Base-by-base conservation (phyloP, 2,329 filamentous ascomycete genomes). In the Neofusicoccum umdonicola region DNA sequence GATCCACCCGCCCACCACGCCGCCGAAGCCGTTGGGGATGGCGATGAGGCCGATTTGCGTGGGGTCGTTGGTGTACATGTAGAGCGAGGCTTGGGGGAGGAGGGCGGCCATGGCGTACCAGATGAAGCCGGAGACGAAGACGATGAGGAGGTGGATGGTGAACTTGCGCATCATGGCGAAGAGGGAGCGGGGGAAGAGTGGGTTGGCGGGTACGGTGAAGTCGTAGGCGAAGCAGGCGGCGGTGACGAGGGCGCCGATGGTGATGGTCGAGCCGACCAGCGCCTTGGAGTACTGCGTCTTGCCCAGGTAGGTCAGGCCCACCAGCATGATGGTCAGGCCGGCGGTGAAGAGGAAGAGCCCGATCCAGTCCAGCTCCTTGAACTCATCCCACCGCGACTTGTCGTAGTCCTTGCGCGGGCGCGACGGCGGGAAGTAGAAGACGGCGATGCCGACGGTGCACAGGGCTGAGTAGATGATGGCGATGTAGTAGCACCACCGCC, bases 341-440 rank as follows among this genome's bases (percentile, higher is more conserved):
- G 76, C 76, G 8, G 78, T 79, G 73, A 78, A 83, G 44, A 83
- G 73, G 68, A 81, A 75, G 42, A 81, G 78, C 3, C 81, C 81
- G 41, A 80, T 56, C 69, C 80, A 83, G 68, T 83, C 84, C 12
- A 85, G 74, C 13, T 69, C 70, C 62, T 71, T 74, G 51, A 75
- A 68, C 50, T 74, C 63, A 37, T 71, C 71, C 65, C 76, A 67
- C 27, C 72, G 73, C 3, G 69, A 70, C 62, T 71, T 71, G n/a
- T 66, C 66, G 41, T 54, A 63, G 63, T 69, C 69, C 2, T 66
- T 66, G n/a, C 79, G 78, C 19, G 75, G 69, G 69, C 78, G 83
- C 7, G 76, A 78, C 0, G 83, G 81, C 27, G 81, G 82, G 67
- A 79, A 78, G 71, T 84, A 84, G 63, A 81, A 79, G 66, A 81